These are phyloP conservation scores for Penstemon davidsonii DNA, from an alignment of 257 asterid genomes.

Conservation along the genomic window DNA sequence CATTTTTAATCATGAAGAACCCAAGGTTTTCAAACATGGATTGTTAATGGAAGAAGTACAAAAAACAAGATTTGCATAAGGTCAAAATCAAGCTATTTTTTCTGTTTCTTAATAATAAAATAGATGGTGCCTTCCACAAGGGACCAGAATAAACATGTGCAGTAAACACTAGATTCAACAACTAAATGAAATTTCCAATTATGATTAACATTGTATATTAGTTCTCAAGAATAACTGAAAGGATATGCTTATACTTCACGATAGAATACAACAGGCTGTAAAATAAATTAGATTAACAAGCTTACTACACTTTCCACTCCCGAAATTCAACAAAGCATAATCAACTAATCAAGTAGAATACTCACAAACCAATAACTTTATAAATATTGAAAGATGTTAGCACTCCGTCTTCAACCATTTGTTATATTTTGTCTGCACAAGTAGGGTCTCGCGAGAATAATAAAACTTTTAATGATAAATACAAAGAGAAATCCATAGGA, in stretches of 20 bases:
- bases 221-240: not conserved
- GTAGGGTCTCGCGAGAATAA: not conserved
- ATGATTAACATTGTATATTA: not conserved
- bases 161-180: conserved; percentile 1
- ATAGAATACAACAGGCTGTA: not conserved
- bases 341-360: not conserved
- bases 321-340: not conserved
- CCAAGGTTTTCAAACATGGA: conserved; percentile 11
- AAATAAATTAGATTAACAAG: not conserved
- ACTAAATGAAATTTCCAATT: not conserved
- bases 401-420: not conserved
- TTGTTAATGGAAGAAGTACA: not conserved
- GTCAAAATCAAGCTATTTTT: not conserved
- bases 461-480: not conserved
- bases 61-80: not conserved
- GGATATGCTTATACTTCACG: no score
- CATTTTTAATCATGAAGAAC: not conserved
- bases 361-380: no score
- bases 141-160: conserved; percentile 1
- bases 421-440: not conserved
- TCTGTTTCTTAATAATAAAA: not conserved
- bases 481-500: not conserved
- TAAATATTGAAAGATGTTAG: not conserved
- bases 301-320: not conserved
- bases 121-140: conserved; percentile 4